A percentile compares a stretch with the other conserved stretches of the same genome.
Evolutionary conservation across 2,329 filamentous ascomycete genomes (phyloP).

Genomic region (Monilinia vaccinii-corymbosi): DNA sequence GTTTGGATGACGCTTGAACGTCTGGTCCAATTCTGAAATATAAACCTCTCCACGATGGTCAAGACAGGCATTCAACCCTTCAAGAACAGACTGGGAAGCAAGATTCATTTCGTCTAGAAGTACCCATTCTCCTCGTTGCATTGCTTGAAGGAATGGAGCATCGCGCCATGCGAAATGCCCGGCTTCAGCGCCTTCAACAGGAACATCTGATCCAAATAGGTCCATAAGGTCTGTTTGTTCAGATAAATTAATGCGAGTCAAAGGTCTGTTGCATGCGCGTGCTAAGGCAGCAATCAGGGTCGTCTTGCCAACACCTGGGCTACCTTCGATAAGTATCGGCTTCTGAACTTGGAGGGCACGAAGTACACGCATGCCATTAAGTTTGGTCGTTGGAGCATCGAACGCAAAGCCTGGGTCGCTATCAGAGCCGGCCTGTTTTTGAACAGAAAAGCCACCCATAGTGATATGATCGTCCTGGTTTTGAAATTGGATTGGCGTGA

Average conservation of each 20-base stretch:
- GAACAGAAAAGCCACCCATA: conserved; percentile 68
- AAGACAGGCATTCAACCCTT: conserved; percentile 91
- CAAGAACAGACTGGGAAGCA: conserved; percentile 90
- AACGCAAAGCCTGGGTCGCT: conserved; percentile 63
- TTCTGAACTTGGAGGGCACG: conserved; percentile 83
- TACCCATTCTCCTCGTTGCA: conserved; percentile 96
- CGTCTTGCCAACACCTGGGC: conserved; percentile 96
- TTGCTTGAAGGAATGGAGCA: conserved; percentile 87
- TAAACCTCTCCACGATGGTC: conserved; percentile 96
- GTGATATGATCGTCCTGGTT: conserved; percentile 46
- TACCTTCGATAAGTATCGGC: conserved; percentile 89
- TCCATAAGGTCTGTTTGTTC: conserved; percentile 98
- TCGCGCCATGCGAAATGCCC: conserved; percentile 94
- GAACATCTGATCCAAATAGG: conserved; percentile 92
- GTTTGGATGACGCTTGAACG: conserved; percentile 78
- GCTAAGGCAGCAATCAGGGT: conserved; percentile 83
- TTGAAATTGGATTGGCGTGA: conserved; percentile 48
- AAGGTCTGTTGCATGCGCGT: conserved; percentile 64
- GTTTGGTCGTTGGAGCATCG: conserved; percentile 77
- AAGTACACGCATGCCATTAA: conserved; percentile 84
- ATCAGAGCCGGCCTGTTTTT: conserved; percentile 39
- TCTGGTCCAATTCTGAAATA: conserved; percentile 88
- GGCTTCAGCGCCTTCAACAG: conserved; percentile 82
- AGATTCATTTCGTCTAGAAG: conserved; percentile 98
- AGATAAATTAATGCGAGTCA: conserved; percentile 93